Conservation (phyloP, 768 basidiomycete species). For the Tylopilus plumbeoviolaceoides region DNA sequence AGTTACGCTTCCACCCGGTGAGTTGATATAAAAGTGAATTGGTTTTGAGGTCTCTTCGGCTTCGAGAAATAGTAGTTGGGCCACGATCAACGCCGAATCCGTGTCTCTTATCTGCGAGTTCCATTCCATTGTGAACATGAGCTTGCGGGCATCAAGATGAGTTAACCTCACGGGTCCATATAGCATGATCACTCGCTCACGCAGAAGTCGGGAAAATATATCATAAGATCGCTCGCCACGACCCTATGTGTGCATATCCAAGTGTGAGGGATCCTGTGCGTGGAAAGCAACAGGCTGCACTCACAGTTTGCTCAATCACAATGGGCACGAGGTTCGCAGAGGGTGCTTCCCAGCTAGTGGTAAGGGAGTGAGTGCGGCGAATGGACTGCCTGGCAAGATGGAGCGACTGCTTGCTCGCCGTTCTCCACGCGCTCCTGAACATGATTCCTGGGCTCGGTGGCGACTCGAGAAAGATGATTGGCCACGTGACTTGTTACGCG, state of each 20-base stretch:
- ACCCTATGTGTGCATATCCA: conserved; percentile 42
- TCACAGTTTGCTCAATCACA: conserved; percentile 88
- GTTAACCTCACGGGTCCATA: conserved; percentile 73
- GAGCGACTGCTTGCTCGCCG: conserved; percentile 15
- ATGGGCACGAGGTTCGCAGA: conserved; percentile 78
- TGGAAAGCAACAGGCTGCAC: conserved; percentile 13
- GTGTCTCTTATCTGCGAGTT: conserved; percentile 73
- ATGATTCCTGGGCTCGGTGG: conserved; percentile 20
- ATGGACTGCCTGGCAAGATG: conserved; percentile 14
- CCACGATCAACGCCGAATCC: conserved; percentile 85
- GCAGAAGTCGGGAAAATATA: conserved; percentile 89
- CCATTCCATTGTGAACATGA: conserved; percentile 11
- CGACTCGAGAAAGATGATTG: conserved; percentile 9
- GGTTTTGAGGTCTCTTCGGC: conserved; percentile 93
- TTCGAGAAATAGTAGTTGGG: conserved; percentile 92
- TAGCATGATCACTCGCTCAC: conserved; percentile 94
- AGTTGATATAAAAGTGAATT: conserved; percentile 96
- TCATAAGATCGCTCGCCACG: conserved; percentile 91
- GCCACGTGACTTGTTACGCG: conserved; percentile 25
- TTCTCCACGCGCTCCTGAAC: conserved; percentile 27
- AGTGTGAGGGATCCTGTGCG: conserved; percentile 12
- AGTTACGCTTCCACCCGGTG: conserved; percentile 93
- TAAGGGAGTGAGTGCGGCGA: conserved; percentile 54
- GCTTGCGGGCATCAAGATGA: conserved; percentile 4
- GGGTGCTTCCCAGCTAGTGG: conserved; percentile 42